Conservation (phyloP, 441 rosid species). For the Lepidium campestre region DNA sequence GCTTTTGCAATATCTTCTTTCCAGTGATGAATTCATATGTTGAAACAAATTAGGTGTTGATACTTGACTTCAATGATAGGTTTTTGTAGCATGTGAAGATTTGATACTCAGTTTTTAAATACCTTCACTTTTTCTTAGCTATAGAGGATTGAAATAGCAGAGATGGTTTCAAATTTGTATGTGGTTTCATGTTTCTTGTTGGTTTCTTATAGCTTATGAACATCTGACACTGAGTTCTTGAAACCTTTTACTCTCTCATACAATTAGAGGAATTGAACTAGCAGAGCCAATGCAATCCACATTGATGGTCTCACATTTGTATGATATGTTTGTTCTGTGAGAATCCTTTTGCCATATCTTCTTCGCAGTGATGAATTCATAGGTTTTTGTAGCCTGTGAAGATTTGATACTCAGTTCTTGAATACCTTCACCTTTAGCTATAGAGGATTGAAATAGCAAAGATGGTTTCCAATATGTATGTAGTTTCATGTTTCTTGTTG, state of each 20-base stretch:
- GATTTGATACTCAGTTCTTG: not conserved
- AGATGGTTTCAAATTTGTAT: not conserved
- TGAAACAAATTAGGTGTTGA: not conserved
- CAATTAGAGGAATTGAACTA: not conserved
- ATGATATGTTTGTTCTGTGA: no score
- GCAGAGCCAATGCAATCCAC: no score
- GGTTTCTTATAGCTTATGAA: not conserved
- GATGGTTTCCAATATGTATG: not conserved
- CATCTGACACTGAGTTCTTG: not conserved
- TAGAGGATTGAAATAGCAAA: not conserved
- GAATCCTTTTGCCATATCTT: no score
- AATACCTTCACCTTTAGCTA: not conserved
- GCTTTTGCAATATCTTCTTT: not conserved
- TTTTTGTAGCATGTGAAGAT: not conserved
- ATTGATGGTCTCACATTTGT: no score
- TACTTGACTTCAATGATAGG: not conserved
- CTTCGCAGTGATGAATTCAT: not conserved
- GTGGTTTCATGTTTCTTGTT: conserved; percentile 1
- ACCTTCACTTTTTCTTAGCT: not conserved
- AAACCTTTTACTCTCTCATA: not conserved
- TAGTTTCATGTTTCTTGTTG: not conserved
- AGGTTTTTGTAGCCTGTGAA: not conserved
- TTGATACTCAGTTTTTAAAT: not conserved
- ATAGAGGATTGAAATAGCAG: not conserved
- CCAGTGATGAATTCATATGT: not conserved